These are phyloP conservation scores for Rhododendron ovatum DNA, from an alignment of 148 eudicot genomes.

Conservation along the genomic window DNA sequence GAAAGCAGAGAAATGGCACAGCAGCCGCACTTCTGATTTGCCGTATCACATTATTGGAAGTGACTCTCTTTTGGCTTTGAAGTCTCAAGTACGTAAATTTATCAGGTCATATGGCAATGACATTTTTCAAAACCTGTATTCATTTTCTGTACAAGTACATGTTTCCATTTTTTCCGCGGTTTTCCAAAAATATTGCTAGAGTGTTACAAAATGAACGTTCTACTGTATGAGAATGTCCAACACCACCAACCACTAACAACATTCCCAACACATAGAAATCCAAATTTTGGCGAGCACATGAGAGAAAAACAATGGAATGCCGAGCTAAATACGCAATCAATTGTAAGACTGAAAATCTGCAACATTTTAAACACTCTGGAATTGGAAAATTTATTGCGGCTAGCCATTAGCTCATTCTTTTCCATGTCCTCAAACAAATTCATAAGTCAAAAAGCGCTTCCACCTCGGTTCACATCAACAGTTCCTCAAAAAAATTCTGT, in stretches of 20 bases:
- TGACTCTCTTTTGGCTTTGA: not conserved
- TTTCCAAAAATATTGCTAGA: no score
- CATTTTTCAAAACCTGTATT: not conserved
- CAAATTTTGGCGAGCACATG: not conserved
- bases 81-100: not conserved
- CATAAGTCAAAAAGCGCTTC: not conserved
- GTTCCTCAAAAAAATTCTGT: not conserved
- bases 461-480: not conserved
- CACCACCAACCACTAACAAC: not conserved
- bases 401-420: not conserved
- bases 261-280: not conserved
- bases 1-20: not conserved
- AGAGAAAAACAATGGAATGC: not conserved
- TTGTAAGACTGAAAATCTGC: not conserved
- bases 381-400: not conserved
- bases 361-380: not conserved
- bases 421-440: constrained; percentile 1
- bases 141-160: not conserved
- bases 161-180: not conserved
- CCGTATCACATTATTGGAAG: not conserved
- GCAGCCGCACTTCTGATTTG: not conserved
- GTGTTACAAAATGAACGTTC: not conserved
- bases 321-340: not conserved
- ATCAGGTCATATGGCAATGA: not conserved
- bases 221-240: not conserved